A percentile compares a stretch with the other conserved stretches of the same genome.
phyloP scores from a whole-genome alignment of 306 rosid species.

The Lathyrus oleraceus region DNA sequence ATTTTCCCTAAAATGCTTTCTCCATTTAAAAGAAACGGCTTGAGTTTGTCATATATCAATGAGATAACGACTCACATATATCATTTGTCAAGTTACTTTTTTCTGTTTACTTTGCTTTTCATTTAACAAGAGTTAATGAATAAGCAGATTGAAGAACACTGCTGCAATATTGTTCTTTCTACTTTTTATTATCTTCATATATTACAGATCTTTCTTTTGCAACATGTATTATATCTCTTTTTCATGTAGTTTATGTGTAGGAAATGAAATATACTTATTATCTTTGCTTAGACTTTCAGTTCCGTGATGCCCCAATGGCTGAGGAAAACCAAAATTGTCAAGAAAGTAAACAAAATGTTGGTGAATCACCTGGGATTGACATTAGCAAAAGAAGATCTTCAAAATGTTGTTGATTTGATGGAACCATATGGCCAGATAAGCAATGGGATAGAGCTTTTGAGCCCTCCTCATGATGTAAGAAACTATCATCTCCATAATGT shows the following conservation, averaged over 20 bases:
- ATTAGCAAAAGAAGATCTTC: slow-evolving; percentile 77
- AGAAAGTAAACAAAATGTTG: slow-evolving; percentile 55
- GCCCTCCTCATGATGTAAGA: slow-evolving; percentile 87
- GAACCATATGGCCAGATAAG: slow-evolving; percentile 98
- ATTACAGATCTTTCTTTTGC: slow-evolving; percentile 21
- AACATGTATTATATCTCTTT: slow-evolving; percentile 28
- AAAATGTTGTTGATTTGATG: slow-evolving; percentile 87
- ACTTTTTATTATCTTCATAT: slow-evolving; percentile 24
- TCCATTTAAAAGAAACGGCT: slow-evolving; percentile 8
- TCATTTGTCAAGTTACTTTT: slow-evolving; percentile 11
- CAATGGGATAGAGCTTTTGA: slow-evolving; percentile 92
- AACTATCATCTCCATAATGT: slow-evolving; percentile 31
- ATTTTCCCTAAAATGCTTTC: slow-evolving; percentile 14
- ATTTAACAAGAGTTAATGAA: slow-evolving; percentile 9
- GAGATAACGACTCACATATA: not conserved
- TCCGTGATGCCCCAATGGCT: slow-evolving; percentile 56
- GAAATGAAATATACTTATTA: slow-evolving; percentile 34
- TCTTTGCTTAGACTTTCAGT: slow-evolving; percentile 77
- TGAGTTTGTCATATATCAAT: slow-evolving; percentile 16
- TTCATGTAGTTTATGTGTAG: slow-evolving; percentile 19
- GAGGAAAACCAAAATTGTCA: slow-evolving; percentile 59
- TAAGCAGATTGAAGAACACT: slow-evolving; percentile 21
- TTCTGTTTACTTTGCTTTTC: not conserved
- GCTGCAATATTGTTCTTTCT: slow-evolving; percentile 18
- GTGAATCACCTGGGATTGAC: slow-evolving; percentile 89